A percentile compares a stretch with the other conserved stretches of the same genome.
phyloP scores from a whole-genome alignment of 1,284 basidiomycete genomes.

The Tilletia setariae region DNA sequence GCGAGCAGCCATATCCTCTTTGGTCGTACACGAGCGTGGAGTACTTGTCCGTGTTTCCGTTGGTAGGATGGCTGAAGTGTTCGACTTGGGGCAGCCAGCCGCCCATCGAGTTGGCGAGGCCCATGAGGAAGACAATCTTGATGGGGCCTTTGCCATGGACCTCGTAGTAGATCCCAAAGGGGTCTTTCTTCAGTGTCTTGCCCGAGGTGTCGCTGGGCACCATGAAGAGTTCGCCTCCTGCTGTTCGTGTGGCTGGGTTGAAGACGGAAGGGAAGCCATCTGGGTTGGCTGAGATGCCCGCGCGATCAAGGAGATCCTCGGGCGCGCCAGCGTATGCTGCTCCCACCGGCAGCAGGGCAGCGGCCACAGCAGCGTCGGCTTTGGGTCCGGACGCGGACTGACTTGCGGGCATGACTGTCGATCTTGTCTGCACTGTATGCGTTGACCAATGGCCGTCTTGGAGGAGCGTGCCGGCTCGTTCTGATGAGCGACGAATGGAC shows the following conservation, averaged over 20 bases:
- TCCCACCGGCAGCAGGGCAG: constrained; percentile 31
- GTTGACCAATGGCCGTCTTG: too few relatives aligned
- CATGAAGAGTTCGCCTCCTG: constrained; percentile 26
- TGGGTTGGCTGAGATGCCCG: constrained; percentile 25
- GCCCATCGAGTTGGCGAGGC: constrained; percentile 39
- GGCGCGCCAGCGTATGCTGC: constrained; percentile 47
- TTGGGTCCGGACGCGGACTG: not conserved
- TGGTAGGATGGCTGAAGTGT: constrained; percentile 33
- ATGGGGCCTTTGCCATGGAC: constrained; percentile 47
- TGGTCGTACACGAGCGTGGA: constrained; percentile 79
- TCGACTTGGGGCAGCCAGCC: constrained; percentile 55
- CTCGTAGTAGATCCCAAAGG: constrained; percentile 52
- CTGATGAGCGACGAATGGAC: too few relatives aligned
- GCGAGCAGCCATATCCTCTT: constrained; percentile 76
- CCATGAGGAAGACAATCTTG: constrained; percentile 51
- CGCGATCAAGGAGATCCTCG: constrained; percentile 27
- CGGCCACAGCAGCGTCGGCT: not conserved
- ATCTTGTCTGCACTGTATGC: not conserved
- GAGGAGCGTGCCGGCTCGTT: too few relatives aligned
- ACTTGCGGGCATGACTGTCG: not conserved
- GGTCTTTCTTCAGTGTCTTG: constrained; percentile 23
- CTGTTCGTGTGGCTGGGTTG: constrained; percentile 36
- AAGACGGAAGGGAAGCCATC: constrained; percentile 44
- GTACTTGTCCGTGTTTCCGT: constrained; percentile 51
- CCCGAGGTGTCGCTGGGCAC: constrained; percentile 27